Base-by-base conservation (phyloP, 1,139 yeast genomes). In the Saccharomyces pastorianus region DNA sequence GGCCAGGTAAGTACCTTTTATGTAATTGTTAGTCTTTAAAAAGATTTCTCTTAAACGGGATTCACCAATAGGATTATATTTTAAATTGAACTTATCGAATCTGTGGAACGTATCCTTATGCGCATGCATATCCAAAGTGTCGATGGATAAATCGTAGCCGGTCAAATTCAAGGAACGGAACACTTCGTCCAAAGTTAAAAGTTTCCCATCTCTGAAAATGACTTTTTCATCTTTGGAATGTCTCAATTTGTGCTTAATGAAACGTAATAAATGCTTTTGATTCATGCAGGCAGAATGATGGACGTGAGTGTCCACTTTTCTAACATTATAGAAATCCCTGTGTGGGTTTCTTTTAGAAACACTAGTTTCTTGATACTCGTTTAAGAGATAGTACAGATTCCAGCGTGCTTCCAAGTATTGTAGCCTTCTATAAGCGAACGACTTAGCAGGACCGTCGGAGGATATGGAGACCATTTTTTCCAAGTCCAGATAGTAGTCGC, bases 211-310 rank as follows among this genome's bases (percentile, higher is more conserved):
- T 75, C 99, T 85, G 73, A 81, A 85, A 53, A 95, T 93, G 17
- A 95, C 99, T 59, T 86, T 84, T 69, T 93, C 96, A 62, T 88
- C 80, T 1, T 96, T 93, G 66, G 73, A 80, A 71, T 87, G 82
- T 68, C 85, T 82, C 71, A 85, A 80, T 73, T 93, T 93, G 70
- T 90, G 88, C 72, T 95, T 95, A 71, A 95, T 95, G 70, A 88
- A 95, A 64, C 99, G 84, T 61, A 95, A 76, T 66, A 95, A 76
- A 73, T 95, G 99, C 72, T 95, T 95, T 71, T 95, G 99, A 67
- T 95, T 95, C 99, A 93, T 93, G 71, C 97, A 91, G 7, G 99
- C 99, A 13, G 96, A 88, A 71, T 95, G 99, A 71, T 95, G 99
- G 65, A 95, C 96, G 76, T 95, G 99, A 13, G 99, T 95, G 67